These are phyloP conservation scores for Mycena galopus DNA, from an alignment of 768 basidiomycete genomes.

Conservation along the genomic window DNA sequence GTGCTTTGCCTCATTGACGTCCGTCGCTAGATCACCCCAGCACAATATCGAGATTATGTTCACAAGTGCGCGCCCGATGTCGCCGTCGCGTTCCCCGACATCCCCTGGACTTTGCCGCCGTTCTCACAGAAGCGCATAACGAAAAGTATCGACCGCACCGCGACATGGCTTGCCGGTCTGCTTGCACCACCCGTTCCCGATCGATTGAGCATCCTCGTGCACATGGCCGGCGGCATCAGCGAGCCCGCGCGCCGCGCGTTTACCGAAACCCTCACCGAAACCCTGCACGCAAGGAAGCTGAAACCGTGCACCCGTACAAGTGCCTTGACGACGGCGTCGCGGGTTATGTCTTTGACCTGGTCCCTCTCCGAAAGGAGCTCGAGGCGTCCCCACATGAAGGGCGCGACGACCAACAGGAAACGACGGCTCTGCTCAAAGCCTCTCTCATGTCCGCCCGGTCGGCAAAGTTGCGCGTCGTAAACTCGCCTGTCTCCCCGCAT, in stretches of 20 bases:
- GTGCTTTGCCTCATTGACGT: neutral
- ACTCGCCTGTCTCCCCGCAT: slow-evolving; percentile 73
- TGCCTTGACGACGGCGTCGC: slow-evolving; percentile 76
- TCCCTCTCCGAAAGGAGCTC: slow-evolving; percentile 56
- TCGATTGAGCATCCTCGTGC: slow-evolving; percentile 69
- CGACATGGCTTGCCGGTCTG: slow-evolving; percentile 71
- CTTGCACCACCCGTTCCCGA: slow-evolving; percentile 53
- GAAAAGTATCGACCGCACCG: slow-evolving; percentile 80
- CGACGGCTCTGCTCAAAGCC: slow-evolving; percentile 62
- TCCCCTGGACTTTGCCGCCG: slow-evolving; percentile 72
- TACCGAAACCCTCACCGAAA: slow-evolving; percentile 67
- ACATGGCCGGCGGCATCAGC: slow-evolving; percentile 75
- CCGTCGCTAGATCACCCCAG: slow-evolving; percentile 61
- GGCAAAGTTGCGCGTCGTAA: slow-evolving; percentile 74
- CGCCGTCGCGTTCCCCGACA: slow-evolving; percentile 78
- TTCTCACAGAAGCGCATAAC: slow-evolving; percentile 84
- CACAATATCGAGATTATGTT: slow-evolving; percentile 69
- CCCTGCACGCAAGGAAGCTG: slow-evolving; percentile 66
- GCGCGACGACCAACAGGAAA: slow-evolving; percentile 24
- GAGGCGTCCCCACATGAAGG: slow-evolving; percentile 36
- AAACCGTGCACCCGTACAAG: slow-evolving; percentile 61
- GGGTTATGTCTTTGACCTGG: slow-evolving; percentile 82
- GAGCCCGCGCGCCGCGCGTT: slow-evolving; percentile 74
- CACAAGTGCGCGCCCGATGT: slow-evolving; percentile 74
- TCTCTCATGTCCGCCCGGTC: slow-evolving; percentile 70